Percentiles rank a stretch among this genome's conserved stretches.
phyloP scores from a whole-genome alignment of 352 stramenopile genomes.

The Phytopythium litorale region DNA sequence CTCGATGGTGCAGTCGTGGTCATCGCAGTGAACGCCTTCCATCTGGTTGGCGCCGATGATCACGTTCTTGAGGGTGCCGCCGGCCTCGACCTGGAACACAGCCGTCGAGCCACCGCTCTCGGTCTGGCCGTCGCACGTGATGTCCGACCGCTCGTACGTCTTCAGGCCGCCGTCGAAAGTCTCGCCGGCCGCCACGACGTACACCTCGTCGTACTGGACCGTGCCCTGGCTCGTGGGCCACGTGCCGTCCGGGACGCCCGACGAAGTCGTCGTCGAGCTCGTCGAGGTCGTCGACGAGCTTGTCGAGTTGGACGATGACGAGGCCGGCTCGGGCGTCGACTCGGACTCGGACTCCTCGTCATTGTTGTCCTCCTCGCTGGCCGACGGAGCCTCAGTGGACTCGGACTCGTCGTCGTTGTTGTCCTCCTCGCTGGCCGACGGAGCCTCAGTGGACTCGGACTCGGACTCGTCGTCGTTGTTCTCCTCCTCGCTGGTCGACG shows the following conservation, averaged over 20 bases:
- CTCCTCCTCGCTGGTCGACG: not conserved
- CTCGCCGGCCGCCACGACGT: conserved; percentile 30
- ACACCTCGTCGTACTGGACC: conserved; percentile 21
- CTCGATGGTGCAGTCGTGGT: conserved; percentile 24
- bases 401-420: conserved; percentile 5
- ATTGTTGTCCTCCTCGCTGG: conserved; percentile 3
- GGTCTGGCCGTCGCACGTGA: conserved; percentile 24
- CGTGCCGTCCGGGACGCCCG: conserved; percentile 20
- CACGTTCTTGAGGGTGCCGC: conserved; percentile 31
- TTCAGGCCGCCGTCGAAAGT: conserved; percentile 50
- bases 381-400: not conserved
- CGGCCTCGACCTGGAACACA: conserved; percentile 23
- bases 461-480: not conserved
- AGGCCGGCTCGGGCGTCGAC: not conserved
- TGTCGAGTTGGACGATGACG: conserved; percentile 1
- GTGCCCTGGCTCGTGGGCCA: conserved; percentile 25
- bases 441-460: not conserved
- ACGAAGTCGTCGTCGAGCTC: not conserved
- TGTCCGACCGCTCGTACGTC: conserved; percentile 44
- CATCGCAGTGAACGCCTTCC: conserved; percentile 22
- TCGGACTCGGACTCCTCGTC: conserved; percentile 1
- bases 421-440: not conserved
- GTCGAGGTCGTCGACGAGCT: conserved; percentile 3
- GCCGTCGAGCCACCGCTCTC: conserved; percentile 22
- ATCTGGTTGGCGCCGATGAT: conserved; percentile 29